phyloP scores from a whole-genome alignment of 768 basidiomycete genomes.

The Agaricus sinodeliciosus region DNA sequence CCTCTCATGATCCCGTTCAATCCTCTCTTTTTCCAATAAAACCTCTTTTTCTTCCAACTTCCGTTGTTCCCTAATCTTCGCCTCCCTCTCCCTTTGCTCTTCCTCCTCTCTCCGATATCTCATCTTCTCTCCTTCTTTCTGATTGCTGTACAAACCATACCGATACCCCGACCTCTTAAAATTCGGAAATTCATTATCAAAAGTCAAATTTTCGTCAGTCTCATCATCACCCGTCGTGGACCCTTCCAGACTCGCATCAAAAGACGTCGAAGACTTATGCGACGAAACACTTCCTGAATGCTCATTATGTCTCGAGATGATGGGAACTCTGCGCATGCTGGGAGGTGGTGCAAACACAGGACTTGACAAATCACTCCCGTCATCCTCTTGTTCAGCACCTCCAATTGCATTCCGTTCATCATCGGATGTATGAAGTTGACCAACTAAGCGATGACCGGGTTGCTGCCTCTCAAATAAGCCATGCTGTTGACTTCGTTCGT shows the following conservation, averaged over 20 bases:
- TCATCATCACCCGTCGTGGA: neutral
- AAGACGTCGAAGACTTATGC: neutral
- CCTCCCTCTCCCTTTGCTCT: neutral
- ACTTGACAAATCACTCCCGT: neutral
- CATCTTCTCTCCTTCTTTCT: neutral
- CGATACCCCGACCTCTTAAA: constrained; percentile 10
- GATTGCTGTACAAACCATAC: constrained; percentile 9
- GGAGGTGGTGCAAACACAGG: constrained; percentile 8
- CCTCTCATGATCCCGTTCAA: neutral
- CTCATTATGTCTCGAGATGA: neutral
- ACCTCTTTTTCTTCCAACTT: constrained; percentile 1
- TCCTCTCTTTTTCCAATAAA: constrained; percentile 1
- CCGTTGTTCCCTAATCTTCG: neutral
- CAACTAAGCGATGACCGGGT: neutral
- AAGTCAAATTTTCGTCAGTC: constrained; percentile 12
- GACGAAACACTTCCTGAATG: neutral
- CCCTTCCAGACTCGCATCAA: neutral
- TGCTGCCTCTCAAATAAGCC: neutral
- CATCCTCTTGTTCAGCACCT: neutral
- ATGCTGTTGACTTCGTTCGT: neutral
- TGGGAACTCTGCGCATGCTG: neutral
- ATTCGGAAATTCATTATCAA: constrained; percentile 4
- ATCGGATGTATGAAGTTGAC: constrained; percentile 8
- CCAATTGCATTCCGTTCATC: neutral
- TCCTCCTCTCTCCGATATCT: neutral